These are phyloP conservation scores for Lentinus brumalis DNA, from an alignment of 768 basidiomycete genomes.

Conservation along the genomic window DNA sequence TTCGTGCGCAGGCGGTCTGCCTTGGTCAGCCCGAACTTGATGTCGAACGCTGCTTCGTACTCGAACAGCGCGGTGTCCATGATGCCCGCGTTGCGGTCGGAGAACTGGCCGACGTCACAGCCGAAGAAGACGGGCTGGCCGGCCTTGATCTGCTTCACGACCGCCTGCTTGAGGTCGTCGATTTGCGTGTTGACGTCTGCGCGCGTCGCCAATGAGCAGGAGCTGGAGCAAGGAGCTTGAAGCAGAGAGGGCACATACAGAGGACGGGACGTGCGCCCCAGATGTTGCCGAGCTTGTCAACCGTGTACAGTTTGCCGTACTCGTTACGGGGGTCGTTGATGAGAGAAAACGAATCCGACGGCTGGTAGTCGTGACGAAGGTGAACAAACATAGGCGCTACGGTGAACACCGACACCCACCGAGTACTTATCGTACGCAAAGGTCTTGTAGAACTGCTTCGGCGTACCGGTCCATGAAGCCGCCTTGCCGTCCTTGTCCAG, in stretches of 20 bases:
- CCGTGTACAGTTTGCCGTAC: conserved; percentile 83
- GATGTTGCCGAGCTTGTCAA: conserved; percentile 90
- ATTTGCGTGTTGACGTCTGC: conserved; percentile 86
- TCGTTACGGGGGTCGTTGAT: conserved; percentile 93
- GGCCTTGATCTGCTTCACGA: conserved; percentile 85
- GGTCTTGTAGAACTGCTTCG: conserved; percentile 72
- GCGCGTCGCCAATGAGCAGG: neutral
- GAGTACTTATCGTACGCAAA: conserved; percentile 34
- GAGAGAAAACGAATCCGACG: conserved; percentile 82
- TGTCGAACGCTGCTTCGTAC: conserved; percentile 86
- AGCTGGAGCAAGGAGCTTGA: neutral
- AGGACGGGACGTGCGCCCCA: conserved; percentile 85
- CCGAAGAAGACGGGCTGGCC: conserved; percentile 94
- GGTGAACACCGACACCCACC: conserved; percentile 13
- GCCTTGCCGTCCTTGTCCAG: conserved; percentile 78
- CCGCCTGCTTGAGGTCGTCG: conserved; percentile 76
- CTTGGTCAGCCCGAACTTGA: conserved; percentile 78
- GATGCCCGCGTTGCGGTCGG: conserved; percentile 68
- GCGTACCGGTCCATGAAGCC: conserved; percentile 76
- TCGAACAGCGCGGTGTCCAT: conserved; percentile 87
- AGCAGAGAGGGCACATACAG: conserved; percentile 52
- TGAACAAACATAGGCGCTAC: neutral
- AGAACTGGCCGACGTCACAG: conserved; percentile 92
- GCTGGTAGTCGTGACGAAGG: conserved; percentile 37
- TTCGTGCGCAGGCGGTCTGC: conserved; percentile 79